These are phyloP conservation scores for Nissolia schottii DNA, from an alignment of 306 rosid species.

Conservation along the genomic window DNA sequence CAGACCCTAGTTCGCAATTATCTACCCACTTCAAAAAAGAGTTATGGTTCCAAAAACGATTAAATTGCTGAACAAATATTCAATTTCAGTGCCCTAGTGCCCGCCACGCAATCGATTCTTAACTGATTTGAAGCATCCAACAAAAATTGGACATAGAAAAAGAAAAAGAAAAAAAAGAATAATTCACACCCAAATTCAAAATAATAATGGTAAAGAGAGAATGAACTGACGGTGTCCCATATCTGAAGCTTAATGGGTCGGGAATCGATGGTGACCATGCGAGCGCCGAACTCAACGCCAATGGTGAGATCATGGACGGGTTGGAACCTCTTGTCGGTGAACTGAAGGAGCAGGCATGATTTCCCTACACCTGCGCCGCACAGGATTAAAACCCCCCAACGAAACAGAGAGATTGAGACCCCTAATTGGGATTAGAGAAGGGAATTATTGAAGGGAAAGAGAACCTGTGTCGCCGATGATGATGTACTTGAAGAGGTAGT, in stretches of 20 bases:
- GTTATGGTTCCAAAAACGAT: not conserved
- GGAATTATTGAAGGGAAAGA: not conserved
- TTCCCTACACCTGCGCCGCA: slow-evolving; percentile 78
- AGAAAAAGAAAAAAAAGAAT: not conserved
- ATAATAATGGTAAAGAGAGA: not conserved
- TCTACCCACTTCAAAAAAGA: not conserved
- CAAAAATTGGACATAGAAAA: not conserved
- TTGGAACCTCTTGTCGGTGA: slow-evolving; percentile 95
- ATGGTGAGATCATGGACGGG: slow-evolving; percentile 98
- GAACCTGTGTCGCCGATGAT: slow-evolving; percentile 98
- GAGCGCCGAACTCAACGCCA: slow-evolving; percentile 97
- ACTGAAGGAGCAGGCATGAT: slow-evolving; percentile 88
- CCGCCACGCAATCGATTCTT: not conserved
- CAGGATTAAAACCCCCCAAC: slow-evolving; percentile 11
- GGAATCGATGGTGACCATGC: slow-evolving; percentile 81
- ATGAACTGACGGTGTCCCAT: slow-evolving; percentile 84
- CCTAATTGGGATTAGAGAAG: slow-evolving; percentile 14
- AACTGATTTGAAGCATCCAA: not conserved
- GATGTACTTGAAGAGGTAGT: slow-evolving; percentile 95
- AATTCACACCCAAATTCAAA: not conserved
- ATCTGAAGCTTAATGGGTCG: slow-evolving; percentile 95
- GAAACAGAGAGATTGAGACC: not conserved
- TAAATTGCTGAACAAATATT: not conserved
- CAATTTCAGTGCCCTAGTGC: not conserved
- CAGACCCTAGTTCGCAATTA: not conserved